phyloP scores from a whole-genome alignment of 1,284 basidiomycete genomes.

The Amylostereum chailletii region DNA sequence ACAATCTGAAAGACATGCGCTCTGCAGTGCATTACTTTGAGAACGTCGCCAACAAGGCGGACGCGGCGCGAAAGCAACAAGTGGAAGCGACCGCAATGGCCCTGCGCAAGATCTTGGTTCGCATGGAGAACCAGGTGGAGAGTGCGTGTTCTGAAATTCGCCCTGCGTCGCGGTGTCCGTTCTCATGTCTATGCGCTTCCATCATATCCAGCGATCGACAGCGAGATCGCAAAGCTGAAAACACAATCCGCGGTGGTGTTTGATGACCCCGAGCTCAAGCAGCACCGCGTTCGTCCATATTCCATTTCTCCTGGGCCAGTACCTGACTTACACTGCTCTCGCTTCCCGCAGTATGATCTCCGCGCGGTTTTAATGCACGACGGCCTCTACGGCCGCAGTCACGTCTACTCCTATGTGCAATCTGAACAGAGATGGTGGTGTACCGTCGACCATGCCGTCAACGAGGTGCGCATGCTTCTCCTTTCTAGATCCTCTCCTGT shows the following conservation, averaged over 20 bases:
- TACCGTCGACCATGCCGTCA: constrained; percentile 60
- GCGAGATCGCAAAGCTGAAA: constrained; percentile 35
- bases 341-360: constrained; percentile 54
- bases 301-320: background rate
- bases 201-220: constrained; percentile 39
- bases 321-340: background rate
- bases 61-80: constrained; percentile 34
- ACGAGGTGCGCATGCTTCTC: constrained; percentile 35
- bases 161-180: background rate
- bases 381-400: constrained; percentile 62
- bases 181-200: constrained; percentile 1
- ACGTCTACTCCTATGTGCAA: constrained; percentile 68
- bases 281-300: constrained; percentile 38
- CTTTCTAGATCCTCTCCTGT: background rate
- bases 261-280: constrained; percentile 53
- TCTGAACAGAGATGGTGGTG: constrained; percentile 69
- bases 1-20: constrained; percentile 50
- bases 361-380: constrained; percentile 68
- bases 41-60: constrained; percentile 43
- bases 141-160: constrained; percentile 26
- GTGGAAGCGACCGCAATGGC: constrained; percentile 37
- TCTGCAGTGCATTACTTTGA: constrained; percentile 63
- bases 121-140: constrained; percentile 43
- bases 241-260: constrained; percentile 35
- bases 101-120: constrained; percentile 40